Base-by-base conservation (phyloP, 2,329 filamentous ascomycete species). In the Leptoxyphium fumago region DNA sequence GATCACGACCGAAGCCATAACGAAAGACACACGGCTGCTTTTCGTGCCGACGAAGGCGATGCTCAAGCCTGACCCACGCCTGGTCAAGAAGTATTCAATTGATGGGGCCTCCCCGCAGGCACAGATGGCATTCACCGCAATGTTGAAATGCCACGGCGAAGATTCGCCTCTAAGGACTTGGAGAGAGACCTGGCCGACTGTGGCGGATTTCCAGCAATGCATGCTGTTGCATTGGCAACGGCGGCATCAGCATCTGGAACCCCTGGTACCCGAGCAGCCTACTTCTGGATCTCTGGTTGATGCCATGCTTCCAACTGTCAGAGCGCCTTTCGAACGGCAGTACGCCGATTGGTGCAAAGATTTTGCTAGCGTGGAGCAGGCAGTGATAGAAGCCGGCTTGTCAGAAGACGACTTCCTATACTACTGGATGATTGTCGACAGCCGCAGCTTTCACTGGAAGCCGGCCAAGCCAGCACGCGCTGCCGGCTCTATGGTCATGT, bases 401-500 rank as follows among this genome's bases (percentile, higher is more conserved):
- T 43, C 66, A 9, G 65, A 65, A 55, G 50, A 63, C 7, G 53
- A 55, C 1, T 78, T 71, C 50, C 63, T 63, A 5, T 77, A 78
- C 55, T 66, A 70, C 52, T 80, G 76, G 76, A 62, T 77, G 17
- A 70, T 78, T 45, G 69, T 77, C 13, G 77, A 77, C 50, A 77
- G 74, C 1, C 64, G 76, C 50, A 73, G 71, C 21, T 79, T 80
- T 53, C 76, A 73, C 54, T 78, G 72, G 64, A 63, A 72, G 38
- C 65, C 60, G 40, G 62, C 62, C 8, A 36, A 36, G 32, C 32
- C 32, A 36, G 67, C 55, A 38, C 57, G 53, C 60, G 73, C 51
- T 11, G 60, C 65, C 18, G 80, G 84, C 52, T 75, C 75, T 54
- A 75, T 84, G 67, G 75, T 75, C 9, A 70, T 85, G 51, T 80